phyloP scores from a whole-genome alignment of 805 yeast species.

The Jamesozyma rosinii region DNA sequence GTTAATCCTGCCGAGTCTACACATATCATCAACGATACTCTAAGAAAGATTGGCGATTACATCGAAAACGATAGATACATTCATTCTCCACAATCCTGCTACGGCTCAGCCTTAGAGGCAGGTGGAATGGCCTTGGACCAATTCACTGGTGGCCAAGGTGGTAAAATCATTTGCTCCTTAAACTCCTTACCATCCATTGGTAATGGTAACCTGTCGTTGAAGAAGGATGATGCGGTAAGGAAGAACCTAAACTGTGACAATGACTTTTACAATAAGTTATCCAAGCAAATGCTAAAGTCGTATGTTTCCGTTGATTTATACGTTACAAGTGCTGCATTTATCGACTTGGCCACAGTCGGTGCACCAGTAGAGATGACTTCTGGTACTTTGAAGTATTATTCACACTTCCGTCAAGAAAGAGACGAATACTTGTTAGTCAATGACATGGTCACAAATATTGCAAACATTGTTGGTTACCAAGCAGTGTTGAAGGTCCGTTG shows the following conservation, averaged over 20 bases:
- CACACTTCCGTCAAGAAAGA: conserved; percentile 53
- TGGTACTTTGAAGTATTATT: conserved; percentile 58
- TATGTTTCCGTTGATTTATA: conserved; percentile 73
- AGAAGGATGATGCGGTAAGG: conserved; percentile 36
- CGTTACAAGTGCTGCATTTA: conserved; percentile 52
- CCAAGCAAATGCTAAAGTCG: conserved; percentile 43
- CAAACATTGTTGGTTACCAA: conserved; percentile 57
- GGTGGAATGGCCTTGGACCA: conserved; percentile 52
- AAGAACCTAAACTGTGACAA: conserved; percentile 50
- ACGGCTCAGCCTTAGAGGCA: conserved; percentile 68
- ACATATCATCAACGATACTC: conserved; percentile 54
- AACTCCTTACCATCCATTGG: conserved; percentile 73
- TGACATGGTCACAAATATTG: conserved; percentile 47
- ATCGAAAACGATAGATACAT: conserved; percentile 26
- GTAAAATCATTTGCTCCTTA: conserved; percentile 65
- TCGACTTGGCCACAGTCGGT: conserved; percentile 70
- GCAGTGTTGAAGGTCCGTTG: conserved; percentile 78
- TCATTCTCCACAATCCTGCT: conserved; percentile 48
- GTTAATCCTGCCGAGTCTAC: conserved; percentile 67
- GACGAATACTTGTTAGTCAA: conserved; percentile 62
- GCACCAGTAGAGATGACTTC: conserved; percentile 57
- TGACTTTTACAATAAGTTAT: conserved; percentile 52
- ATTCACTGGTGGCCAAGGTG: conserved; percentile 55
- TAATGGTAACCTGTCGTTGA: conserved; percentile 53
- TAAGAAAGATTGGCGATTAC: conserved; percentile 39